Evolutionary conservation across 2,329 filamentous ascomycete genomes (phyloP).

Genomic region (Xylariaceae sp.): DNA sequence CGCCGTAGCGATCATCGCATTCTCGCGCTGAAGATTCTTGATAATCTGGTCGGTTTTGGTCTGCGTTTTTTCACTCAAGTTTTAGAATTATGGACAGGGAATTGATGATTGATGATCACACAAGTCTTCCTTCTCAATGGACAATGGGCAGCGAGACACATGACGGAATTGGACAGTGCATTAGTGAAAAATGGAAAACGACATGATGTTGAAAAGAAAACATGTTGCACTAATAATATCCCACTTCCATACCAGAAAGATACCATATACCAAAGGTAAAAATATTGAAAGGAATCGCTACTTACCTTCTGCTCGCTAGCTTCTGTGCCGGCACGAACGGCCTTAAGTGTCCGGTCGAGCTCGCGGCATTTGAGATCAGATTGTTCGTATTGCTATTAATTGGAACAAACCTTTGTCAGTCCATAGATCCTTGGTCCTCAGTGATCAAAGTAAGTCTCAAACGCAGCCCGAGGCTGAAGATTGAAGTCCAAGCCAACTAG

Average conservation of each 20-base stretch:
- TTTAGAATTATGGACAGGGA: constrained; percentile 9
- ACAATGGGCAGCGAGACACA: not conserved
- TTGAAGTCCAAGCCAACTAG: constrained; percentile 8
- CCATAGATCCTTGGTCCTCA: not conserved
- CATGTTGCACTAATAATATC: not conserved
- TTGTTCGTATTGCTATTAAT: constrained; percentile 53
- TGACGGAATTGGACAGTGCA: not conserved
- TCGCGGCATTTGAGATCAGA: constrained; percentile 54
- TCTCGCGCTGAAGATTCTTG: constrained; percentile 71
- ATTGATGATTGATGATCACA: not conserved
- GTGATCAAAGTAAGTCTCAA: constrained; percentile 3
- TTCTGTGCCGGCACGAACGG: constrained; percentile 46
- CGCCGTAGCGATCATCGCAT: constrained; percentile 72
- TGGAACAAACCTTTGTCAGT: constrained; percentile 21
- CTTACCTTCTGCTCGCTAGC: constrained; percentile 51
- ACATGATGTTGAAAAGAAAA: not conserved
- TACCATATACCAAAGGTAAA: constrained; percentile 1
- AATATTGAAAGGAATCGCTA: constrained; percentile 18
- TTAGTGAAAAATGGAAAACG: not conserved
- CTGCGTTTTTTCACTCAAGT: constrained; percentile 26
- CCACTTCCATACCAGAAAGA: constrained; percentile 1
- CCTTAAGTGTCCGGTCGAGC: constrained; percentile 52
- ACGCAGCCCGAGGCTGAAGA: not conserved
- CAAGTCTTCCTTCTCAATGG: not conserved
- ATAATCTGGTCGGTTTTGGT: constrained; percentile 53